Evolutionary conservation across 1,284 basidiomycete species (phyloP).

Genomic region (Apiotrichum veenhuisii): DNA sequence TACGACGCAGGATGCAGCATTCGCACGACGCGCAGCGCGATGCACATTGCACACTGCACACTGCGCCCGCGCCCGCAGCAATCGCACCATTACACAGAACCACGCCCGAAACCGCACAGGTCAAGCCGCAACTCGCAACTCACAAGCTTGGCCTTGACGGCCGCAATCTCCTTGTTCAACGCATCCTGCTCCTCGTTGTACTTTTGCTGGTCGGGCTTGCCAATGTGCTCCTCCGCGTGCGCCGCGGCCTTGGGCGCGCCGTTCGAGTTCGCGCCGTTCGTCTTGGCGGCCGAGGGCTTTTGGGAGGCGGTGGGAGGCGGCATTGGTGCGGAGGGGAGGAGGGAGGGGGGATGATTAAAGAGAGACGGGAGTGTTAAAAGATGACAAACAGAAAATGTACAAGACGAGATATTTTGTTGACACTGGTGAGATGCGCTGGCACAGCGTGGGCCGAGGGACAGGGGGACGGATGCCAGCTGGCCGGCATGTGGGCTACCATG

Average conservation of each 20-base stretch:
- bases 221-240: constrained; percentile 51
- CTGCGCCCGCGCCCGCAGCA: no score
- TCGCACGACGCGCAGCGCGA: no score
- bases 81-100: no score
- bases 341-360: background rate
- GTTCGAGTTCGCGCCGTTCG: constrained; percentile 24
- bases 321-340: constrained; percentile 23
- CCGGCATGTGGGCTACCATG: no score
- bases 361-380: background rate
- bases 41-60: no score
- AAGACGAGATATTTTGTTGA: background rate
- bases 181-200: constrained; percentile 79
- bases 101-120: background rate
- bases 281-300: constrained; percentile 35
- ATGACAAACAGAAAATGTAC: background rate
- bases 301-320: constrained; percentile 46
- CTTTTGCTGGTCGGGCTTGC: constrained; percentile 72
- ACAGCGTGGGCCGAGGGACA: no score
- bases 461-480: no score
- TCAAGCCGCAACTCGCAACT: constrained; percentile 41
- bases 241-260: constrained; percentile 10
- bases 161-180: constrained; percentile 77
- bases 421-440: background rate
- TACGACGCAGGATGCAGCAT: no score
- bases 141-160: constrained; percentile 72